phyloP scores from a whole-genome alignment of 2,329 filamentous ascomycete genomes.

The Fusarium algeriense region DNA sequence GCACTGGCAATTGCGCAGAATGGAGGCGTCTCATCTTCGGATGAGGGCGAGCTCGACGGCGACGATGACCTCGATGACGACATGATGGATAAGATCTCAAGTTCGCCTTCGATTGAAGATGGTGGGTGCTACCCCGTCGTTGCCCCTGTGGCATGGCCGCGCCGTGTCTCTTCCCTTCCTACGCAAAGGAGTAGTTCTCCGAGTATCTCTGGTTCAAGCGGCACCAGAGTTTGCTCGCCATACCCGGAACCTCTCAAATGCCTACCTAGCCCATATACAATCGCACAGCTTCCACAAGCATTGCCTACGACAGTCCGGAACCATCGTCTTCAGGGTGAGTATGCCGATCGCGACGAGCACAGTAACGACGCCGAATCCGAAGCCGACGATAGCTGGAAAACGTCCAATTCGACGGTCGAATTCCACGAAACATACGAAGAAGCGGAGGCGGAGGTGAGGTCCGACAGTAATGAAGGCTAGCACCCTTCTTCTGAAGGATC shows the following conservation, averaged over 20 bases:
- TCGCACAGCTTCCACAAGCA: constrained; percentile 33
- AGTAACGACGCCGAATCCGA: constrained; percentile 46
- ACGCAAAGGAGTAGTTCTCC: constrained; percentile 51
- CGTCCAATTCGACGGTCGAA: constrained; percentile 21
- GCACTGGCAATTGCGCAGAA: constrained; percentile 71
- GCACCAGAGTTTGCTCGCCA: constrained; percentile 52
- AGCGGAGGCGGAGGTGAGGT: not conserved
- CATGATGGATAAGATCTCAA: constrained; percentile 98
- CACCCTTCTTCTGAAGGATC: constrained; percentile 29
- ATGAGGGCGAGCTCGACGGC: constrained; percentile 75
- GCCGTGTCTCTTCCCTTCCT: constrained; percentile 58
- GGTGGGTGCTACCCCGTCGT: constrained; percentile 77
- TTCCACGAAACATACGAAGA: constrained; percentile 19
- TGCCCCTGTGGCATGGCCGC: constrained; percentile 57
- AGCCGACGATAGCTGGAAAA: constrained; percentile 19
- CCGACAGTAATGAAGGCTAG: constrained; percentile 33
- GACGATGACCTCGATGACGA: constrained; percentile 86
- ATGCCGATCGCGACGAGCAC: constrained; percentile 51
- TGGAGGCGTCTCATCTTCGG: constrained; percentile 64
- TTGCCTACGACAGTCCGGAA: constrained; percentile 39
- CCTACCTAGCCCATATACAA: constrained; percentile 38
- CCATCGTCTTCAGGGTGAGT: constrained; percentile 66
- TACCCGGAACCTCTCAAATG: constrained; percentile 56
- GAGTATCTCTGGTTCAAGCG: constrained; percentile 40
- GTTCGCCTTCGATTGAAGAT: constrained; percentile 98